Evolutionary conservation across 352 stramenopile species (phyloP).

Genomic region (Globisporangium iwayamae): DNA sequence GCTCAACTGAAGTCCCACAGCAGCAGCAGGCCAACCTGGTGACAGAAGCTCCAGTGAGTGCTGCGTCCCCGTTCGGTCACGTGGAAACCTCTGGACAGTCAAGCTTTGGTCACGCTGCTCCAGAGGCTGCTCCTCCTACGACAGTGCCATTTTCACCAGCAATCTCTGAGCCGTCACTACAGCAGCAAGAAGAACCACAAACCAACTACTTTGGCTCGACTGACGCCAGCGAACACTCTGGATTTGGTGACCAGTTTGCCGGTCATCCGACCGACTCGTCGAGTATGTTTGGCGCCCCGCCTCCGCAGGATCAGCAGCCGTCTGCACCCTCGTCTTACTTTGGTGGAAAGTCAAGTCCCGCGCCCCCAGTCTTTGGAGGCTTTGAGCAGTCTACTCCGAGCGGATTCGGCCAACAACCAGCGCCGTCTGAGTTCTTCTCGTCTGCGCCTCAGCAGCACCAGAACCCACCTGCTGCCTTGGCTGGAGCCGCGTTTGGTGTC

Average conservation of each 20-base stretch:
- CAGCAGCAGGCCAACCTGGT: background rate
- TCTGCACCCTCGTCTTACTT: slow-evolving; percentile 12
- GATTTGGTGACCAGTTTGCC: slow-evolving; percentile 10
- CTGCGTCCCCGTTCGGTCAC: slow-evolving; percentile 5
- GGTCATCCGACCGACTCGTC: background rate
- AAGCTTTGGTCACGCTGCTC: background rate
- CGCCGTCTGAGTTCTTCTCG: slow-evolving; percentile 39
- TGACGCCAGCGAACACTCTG: background rate
- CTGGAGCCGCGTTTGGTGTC: background rate
- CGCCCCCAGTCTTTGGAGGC: slow-evolving; percentile 21
- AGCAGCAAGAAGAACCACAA: slow-evolving; percentile 2
- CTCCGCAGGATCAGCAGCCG: slow-evolving; percentile 9
- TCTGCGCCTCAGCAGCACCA: slow-evolving; percentile 23
- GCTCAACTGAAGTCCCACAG: background rate
- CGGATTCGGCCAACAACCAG: slow-evolving; percentile 12
- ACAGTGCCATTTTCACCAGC: background rate
- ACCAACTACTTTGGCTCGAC: slow-evolving; percentile 11
- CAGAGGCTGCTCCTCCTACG: background rate
- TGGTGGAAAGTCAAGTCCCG: slow-evolving; percentile 6
- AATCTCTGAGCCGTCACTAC: background rate
- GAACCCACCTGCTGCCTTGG: background rate
- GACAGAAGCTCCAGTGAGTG: background rate
- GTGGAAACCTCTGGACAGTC: background rate
- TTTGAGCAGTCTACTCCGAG: slow-evolving; percentile 19
- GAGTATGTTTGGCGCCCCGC: slow-evolving; percentile 9